Base-by-base conservation (phyloP, 345 rosid genomes). In the Lepidium sativum region DNA sequence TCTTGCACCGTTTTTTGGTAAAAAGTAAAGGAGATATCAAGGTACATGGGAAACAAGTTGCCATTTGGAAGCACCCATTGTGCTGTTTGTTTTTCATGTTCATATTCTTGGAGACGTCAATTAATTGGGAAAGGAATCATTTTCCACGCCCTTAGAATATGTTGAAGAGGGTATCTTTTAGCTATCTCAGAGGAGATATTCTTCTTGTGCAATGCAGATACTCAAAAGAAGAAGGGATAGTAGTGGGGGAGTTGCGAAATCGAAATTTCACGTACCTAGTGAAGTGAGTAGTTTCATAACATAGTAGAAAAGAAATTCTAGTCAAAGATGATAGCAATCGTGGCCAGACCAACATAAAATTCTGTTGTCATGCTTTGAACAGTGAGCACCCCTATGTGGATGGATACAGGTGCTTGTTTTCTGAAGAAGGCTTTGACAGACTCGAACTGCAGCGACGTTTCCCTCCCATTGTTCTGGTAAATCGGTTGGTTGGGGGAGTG, bases 151-250 rank as follows among this genome's bases (percentile, higher is more conserved):
- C 27, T 54, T 37, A 50, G 40, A 38, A 27, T 37, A 23, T 52
- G 18, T 61, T 51, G 21, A 43, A 33, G 32, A 54, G 54, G 53
- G 44, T 41, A 42, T 15, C 8, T 44, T 37, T 42, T 61, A 55
- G 29, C 31, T 54, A 9, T 35, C 6, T 15, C 43, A 12, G 51
- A 44, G 56, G 50, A 44, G 20, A 55, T 63, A 17, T 11, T 23
- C 42, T 52, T 50, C 13, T 37, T 55, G 68, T 67, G 69, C 35
- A 60, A 73, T 69, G 72, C 79, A 94, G 99, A 71, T 94, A 94
- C 68, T 88, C 97, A 38, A 94, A 94, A 81, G 99, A 90, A 85
- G 99, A 94, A 79, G 81, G 73, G 64, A 86, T 90, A 69, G 64
- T 54, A 17, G 51, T 76, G 60, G 66, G 77, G 59, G 97, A 85